phyloP scores from a whole-genome alignment of 768 basidiomycete genomes.

The Gloeopeniophorella convolvens region DNA sequence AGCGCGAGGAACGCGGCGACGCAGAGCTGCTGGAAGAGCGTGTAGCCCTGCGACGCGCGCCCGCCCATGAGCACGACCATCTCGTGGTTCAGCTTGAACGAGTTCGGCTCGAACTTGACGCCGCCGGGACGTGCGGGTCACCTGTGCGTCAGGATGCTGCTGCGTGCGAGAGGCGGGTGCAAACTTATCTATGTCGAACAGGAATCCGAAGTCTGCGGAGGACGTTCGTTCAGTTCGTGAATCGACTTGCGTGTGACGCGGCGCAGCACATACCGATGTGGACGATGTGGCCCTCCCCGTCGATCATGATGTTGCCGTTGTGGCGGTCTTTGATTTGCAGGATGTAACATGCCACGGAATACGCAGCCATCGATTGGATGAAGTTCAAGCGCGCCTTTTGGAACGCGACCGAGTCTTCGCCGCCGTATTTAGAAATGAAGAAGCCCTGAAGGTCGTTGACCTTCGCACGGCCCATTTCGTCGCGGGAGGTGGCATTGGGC shows the following conservation, averaged over 20 bases:
- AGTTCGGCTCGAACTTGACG: constrained; percentile 96
- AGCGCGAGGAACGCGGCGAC: constrained; percentile 96
- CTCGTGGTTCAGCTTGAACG: constrained; percentile 98
- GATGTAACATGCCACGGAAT: constrained; percentile 97
- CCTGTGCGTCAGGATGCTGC: neutral
- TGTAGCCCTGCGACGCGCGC: constrained; percentile 87
- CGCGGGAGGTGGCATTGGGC: constrained; percentile 93
- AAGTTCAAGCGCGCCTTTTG: constrained; percentile 92
- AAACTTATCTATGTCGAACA: constrained; percentile 97
- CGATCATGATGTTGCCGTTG: constrained; percentile 99
- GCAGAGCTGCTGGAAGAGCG: constrained; percentile 87
- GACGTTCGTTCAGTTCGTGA: too few species aligned
- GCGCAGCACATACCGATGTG: constrained; percentile 68
- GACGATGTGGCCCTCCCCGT: constrained; percentile 93
- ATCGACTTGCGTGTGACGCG: neutral
- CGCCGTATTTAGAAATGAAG: constrained; percentile 90
- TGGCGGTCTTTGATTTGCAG: constrained; percentile 98
- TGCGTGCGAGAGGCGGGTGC: neutral
- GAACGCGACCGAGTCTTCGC: constrained; percentile 82
- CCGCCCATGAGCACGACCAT: constrained; percentile 99
- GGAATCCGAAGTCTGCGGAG: constrained; percentile 81
- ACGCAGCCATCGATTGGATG: constrained; percentile 98
- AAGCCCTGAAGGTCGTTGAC: constrained; percentile 94
- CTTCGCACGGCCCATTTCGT: constrained; percentile 99
- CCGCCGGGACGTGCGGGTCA: constrained; percentile 49